Conservation (phyloP, 305 asterid genomes). For the Withania somnifera region DNA sequence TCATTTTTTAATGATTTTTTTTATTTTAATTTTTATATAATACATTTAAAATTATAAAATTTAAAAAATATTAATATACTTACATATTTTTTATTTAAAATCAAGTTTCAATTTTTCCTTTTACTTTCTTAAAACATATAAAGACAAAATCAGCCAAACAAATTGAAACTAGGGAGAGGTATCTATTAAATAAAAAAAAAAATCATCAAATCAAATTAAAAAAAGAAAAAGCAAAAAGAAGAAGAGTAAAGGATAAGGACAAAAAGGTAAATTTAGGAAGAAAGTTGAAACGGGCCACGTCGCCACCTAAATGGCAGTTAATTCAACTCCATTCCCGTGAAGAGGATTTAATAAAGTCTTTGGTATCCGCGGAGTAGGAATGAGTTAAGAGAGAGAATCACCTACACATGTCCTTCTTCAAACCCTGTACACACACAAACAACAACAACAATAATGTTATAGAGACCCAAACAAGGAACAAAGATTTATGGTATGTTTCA, state of each 20-base stretch:
- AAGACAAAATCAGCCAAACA: neutral
- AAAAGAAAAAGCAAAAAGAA: neutral
- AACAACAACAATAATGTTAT: neutral
- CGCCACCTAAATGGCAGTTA: neutral
- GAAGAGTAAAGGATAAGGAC: neutral
- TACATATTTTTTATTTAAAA: too few relatives aligned
- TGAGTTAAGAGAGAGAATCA: slow-evolving; percentile 7
- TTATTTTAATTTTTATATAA: too few relatives aligned
- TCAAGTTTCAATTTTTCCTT: too few relatives aligned
- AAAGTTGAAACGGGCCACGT: neutral
- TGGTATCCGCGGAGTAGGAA: slow-evolving; percentile 18
- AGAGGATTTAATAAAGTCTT: slow-evolving; percentile 22
- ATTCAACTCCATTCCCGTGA: slow-evolving; percentile 29
- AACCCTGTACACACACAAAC: too few relatives aligned
- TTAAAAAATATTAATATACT: too few relatives aligned
- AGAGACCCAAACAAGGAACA: neutral
- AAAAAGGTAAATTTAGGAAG: neutral
- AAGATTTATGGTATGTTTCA: neutral
- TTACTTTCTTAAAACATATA: too few relatives aligned
- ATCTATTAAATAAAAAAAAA: neutral
- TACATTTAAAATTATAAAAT: too few relatives aligned
- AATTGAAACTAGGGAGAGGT: neutral
- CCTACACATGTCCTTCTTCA: too few relatives aligned
- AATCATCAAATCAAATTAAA: neutral
- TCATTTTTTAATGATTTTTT: too few relatives aligned